Base-by-base conservation (phyloP, 768 basidiomycete species). In the Dendrothele bispora region DNA sequence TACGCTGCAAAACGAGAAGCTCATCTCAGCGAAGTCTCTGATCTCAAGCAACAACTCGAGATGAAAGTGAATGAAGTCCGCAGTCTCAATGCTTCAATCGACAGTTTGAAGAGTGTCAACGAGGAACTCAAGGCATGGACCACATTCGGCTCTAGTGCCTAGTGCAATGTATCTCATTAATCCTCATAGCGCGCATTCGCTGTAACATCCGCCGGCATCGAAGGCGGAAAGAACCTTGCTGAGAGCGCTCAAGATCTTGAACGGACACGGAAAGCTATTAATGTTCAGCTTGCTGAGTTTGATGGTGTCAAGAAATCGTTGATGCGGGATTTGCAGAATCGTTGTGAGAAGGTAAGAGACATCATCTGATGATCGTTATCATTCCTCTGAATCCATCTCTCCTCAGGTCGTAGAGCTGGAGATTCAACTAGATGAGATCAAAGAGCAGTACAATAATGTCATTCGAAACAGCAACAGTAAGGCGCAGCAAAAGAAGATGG, bases 401-500 rank as follows among this genome's bases (percentile, higher is more conserved):
- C 22, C 14, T 38, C 53, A 97, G 95, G 97, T 99, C 34, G 95
- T 99, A 43, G 97, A 98, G 69, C 84, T 99, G 24, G 97, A 99
- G 68, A 98, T 99, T 55, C 95, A 98, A 65, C 75, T 99, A 27
- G 97, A 98, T 61, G 97, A 99, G 64, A 93, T 97, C 67, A 91
- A 91, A 66, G 97, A 99, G 69, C 95, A 98, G 63, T 99, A 99
- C 70, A 95, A 94, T 73, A 95, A 95, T 63, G 92, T 98, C 50
- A 94, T 97, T 59, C 88, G 92, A 53, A 97, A 97, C 65, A 95
- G 93, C 72, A 98, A 98, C 68, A 94, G 88, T 68, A 95, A 95
- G 66, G 92, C 95, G 6, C 97, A 99, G 58, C 92, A 95, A 72
- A 95, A 95, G 82, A 98, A 98, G 80, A 95, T 98, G 89, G 91